A percentile compares a stretch with the other conserved stretches of the same genome.
These are phyloP conservation scores for Salvia hispanica DNA, from an alignment of 257 asterid species.

Conservation along the genomic window DNA sequence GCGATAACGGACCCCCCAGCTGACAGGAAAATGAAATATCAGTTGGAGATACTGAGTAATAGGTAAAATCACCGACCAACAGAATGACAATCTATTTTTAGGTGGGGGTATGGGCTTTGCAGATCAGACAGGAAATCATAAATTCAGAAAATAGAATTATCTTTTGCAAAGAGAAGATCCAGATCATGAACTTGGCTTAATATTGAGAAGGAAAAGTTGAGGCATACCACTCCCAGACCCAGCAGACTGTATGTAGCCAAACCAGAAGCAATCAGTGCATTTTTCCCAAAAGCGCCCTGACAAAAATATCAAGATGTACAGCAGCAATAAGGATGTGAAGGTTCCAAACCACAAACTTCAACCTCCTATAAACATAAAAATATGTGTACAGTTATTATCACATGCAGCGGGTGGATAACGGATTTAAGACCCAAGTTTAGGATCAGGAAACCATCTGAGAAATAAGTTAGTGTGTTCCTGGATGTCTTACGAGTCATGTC, in stretches of 20 bases:
- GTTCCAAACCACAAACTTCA: not conserved
- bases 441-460: constrained; percentile 5
- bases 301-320: constrained; percentile 12
- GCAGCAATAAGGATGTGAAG: not conserved
- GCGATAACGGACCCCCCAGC: constrained; percentile 97
- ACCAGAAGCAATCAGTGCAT: constrained; percentile 62
- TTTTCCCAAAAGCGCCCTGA: constrained; percentile 81
- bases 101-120: not conserved
- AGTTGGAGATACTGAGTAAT: not conserved
- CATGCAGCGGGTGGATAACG: not conserved
- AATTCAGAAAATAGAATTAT: constrained; percentile 2
- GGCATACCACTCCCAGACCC: constrained; percentile 76
- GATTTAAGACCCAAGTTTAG: not conserved
- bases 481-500: not conserved
- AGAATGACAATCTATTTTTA: not conserved
- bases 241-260: constrained; percentile 63
- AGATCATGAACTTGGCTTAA: constrained; percentile 16
- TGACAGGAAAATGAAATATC: constrained; percentile 37
- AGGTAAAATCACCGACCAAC: not conserved
- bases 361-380: not conserved
- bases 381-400: not conserved
- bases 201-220: constrained; percentile 17
- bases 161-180: not conserved
- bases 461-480: constrained; percentile 2
- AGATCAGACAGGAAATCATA: constrained; percentile 8